Conservation (phyloP, 2,329 filamentous ascomycete genomes). For the Nigrospora sphaerica region DNA sequence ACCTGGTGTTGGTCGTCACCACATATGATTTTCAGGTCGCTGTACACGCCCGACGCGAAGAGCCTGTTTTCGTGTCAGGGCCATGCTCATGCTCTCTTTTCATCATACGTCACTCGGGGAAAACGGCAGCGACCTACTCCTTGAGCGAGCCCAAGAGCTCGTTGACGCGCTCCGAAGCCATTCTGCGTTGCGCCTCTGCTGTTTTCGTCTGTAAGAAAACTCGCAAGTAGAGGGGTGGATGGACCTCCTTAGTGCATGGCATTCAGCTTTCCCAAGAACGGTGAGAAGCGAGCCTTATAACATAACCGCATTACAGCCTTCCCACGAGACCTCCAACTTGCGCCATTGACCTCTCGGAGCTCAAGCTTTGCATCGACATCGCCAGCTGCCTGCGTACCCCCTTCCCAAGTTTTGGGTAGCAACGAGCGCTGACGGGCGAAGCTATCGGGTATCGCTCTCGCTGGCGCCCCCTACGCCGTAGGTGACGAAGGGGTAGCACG, state of each 20-base stretch:
- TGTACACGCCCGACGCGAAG: conserved; percentile 5
- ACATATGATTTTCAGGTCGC: conserved; percentile 6
- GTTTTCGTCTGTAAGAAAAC: too few relatives aligned
- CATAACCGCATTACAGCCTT: too few relatives aligned
- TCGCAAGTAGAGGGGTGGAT: too few relatives aligned
- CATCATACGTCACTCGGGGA: background rate
- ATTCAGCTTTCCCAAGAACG: too few relatives aligned
- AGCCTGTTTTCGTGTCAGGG: background rate
- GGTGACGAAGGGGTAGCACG: background rate
- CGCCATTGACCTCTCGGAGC: background rate
- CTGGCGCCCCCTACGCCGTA: background rate
- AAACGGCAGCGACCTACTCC: background rate
- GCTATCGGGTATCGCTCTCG: background rate
- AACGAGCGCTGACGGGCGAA: background rate
- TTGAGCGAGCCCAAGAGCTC: conserved; percentile 8
- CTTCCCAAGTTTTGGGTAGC: background rate
- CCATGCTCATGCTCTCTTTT: too few relatives aligned
- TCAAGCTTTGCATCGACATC: background rate
- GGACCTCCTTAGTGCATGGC: too few relatives aligned
- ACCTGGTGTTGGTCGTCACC: conserved; percentile 7
- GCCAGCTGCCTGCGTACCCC: background rate
- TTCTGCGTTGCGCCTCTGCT: background rate
- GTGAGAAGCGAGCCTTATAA: too few relatives aligned
- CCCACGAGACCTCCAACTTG: background rate
- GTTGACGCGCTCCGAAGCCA: conserved; percentile 2